Percentiles rank a stretch among this genome's conserved stretches.
Evolutionary conservation across 306 rosid species (phyloP).

Genomic region (Psophocarpus tetragonolobus): DNA sequence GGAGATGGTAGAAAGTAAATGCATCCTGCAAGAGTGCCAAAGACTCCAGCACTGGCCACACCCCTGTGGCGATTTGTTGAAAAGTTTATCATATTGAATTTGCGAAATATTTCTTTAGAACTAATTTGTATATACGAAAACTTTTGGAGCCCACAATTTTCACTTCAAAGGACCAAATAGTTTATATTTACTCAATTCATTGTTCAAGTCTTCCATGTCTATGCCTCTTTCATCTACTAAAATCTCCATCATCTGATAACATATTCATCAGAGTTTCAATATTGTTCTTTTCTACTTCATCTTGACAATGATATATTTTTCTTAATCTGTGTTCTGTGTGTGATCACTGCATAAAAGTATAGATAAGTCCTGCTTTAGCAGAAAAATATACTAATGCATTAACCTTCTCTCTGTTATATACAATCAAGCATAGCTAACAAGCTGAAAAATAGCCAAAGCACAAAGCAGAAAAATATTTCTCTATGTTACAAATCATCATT

Average conservation of each 20-base stretch:
- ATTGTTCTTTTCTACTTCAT: not conserved
- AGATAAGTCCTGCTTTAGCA: not conserved
- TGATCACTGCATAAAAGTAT: not conserved
- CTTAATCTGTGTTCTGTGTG: too few relatives aligned
- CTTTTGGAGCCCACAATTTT: not conserved
- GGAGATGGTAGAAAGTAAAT: too few relatives aligned
- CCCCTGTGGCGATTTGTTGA: not conserved
- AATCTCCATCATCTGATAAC: not conserved
- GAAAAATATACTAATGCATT: constrained; percentile 22
- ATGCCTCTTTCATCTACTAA: not conserved
- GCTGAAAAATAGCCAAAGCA: not conserved
- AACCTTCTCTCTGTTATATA: constrained; percentile 18
- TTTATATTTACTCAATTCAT: not conserved
- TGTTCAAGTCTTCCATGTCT: not conserved
- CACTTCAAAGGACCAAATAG: not conserved
- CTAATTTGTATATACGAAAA: not conserved
- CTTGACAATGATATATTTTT: not conserved
- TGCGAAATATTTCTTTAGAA: too few relatives aligned
- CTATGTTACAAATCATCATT: not conserved
- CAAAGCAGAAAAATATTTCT: not conserved
- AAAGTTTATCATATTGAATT: too few relatives aligned
- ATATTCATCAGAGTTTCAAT: not conserved
- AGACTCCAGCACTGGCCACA: too few relatives aligned
- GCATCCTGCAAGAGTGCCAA: too few relatives aligned
- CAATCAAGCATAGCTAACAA: constrained; percentile 18